Conservation (phyloP, 805 yeast species). For the Wickerhamiella occidentalis region DNA sequence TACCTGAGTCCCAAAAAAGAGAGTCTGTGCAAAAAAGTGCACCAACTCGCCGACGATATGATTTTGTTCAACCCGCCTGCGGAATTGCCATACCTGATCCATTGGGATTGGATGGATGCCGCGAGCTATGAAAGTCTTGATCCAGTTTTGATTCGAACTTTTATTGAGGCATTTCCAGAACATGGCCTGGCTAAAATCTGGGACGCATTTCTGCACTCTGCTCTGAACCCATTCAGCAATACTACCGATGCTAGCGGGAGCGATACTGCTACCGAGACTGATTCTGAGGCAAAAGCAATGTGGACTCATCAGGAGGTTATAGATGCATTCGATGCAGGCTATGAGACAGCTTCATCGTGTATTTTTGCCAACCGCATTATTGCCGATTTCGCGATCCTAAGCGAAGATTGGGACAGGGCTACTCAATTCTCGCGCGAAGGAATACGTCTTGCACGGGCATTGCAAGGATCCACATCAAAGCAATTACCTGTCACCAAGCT, state of each 20-base stretch:
- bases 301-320: slow-evolving; percentile 38
- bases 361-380: slow-evolving; percentile 56
- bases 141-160: slow-evolving; percentile 3
- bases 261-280: neutral
- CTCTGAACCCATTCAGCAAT: slow-evolving; percentile 6
- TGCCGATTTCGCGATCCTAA: slow-evolving; percentile 45
- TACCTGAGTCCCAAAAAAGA: slow-evolving; percentile 37
- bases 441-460: slow-evolving; percentile 34
- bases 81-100: slow-evolving; percentile 34
- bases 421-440: slow-evolving; percentile 50
- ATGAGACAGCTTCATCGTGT: slow-evolving; percentile 30
- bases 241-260: slow-evolving; percentile 14
- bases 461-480: slow-evolving; percentile 37
- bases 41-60: slow-evolving; percentile 56
- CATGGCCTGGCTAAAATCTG: slow-evolving; percentile 9
- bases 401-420: slow-evolving; percentile 53
- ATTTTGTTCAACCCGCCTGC: slow-evolving; percentile 52
- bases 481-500: slow-evolving; percentile 40
- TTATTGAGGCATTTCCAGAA: slow-evolving; percentile 14
- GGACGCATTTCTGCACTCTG: slow-evolving; percentile 12
- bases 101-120: slow-evolving; percentile 45
- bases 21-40: slow-evolving; percentile 37
- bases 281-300: neutral
- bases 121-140: slow-evolving; percentile 39
- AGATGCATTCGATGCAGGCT: slow-evolving; percentile 41